A percentile compares a stretch with the other conserved stretches of the same genome.
phyloP scores from a whole-genome alignment of 768 basidiomycete genomes.

The Rhodosporidiobolus sp. region DNA sequence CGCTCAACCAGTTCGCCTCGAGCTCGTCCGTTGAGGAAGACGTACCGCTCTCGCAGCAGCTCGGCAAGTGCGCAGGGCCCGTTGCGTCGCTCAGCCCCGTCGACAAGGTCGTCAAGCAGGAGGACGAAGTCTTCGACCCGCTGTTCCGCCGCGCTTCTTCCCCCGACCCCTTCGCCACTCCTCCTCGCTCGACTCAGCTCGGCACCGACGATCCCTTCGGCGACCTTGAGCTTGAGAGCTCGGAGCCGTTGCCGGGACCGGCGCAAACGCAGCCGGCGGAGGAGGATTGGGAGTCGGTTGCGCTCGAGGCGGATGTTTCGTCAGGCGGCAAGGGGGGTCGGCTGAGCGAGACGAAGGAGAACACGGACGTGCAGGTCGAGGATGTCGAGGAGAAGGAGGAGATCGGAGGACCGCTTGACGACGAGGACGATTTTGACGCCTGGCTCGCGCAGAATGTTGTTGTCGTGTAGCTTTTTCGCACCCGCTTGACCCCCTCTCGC shows the following conservation, averaged over 20 bases:
- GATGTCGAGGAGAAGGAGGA: neutral
- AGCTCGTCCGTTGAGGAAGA: constrained; percentile 12
- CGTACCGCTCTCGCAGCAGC: neutral
- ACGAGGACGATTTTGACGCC: constrained; percentile 24
- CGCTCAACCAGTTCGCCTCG: constrained; percentile 11
- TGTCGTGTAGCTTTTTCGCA: neutral
- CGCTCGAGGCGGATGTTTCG: neutral
- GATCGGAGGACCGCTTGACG: neutral
- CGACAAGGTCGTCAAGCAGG: neutral
- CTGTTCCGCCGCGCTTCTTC: neutral
- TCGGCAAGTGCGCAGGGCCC: neutral
- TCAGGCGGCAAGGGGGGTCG: too few species aligned
- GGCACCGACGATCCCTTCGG: neutral
- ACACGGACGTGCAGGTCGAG: neutral
- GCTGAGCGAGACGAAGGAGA: neutral
- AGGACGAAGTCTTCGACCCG: neutral
- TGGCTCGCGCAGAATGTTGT: constrained; percentile 27
- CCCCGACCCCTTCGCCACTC: neutral
- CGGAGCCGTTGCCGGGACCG: too few species aligned
- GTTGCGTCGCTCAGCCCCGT: neutral
- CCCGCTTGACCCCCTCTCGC: neutral
- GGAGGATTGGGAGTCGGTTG: neutral
- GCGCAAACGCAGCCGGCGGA: too few species aligned
- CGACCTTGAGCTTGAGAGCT: too few species aligned
- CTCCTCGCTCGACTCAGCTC: neutral